A percentile compares a stretch with the other conserved stretches of the same genome.
Conservation (phyloP, 768 basidiomycete genomes). For the Mycena epipterygia region DNA sequence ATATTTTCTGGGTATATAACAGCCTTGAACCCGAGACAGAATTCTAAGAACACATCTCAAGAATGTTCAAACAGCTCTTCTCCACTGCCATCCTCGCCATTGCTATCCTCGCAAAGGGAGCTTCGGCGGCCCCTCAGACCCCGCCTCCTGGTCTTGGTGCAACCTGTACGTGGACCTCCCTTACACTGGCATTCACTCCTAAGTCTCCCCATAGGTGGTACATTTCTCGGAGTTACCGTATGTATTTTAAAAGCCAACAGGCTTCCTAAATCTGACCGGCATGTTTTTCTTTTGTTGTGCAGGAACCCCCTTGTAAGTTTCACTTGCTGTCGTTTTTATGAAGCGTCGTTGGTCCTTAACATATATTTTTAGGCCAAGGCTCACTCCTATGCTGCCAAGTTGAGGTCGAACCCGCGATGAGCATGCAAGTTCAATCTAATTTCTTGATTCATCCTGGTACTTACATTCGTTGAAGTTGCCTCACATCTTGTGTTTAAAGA, state of each 20-base stretch:
- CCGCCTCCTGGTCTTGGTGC: conserved; percentile 6
- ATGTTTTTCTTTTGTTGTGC: not conserved
- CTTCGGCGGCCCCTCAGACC: conserved; percentile 11
- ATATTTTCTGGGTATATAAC: conserved; percentile 3
- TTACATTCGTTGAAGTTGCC: conserved; percentile 16
- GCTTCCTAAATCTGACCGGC: no score
- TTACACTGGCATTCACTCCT: not conserved
- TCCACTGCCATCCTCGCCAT: conserved; percentile 11
- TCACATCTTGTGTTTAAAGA: not conserved
- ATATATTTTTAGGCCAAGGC: not conserved
- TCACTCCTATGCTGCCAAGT: conserved; percentile 23
- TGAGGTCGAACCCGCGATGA: not conserved
- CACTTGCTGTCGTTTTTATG: not conserved
- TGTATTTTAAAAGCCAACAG: not conserved
- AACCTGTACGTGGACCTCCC: not conserved
- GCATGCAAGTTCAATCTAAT: conserved; percentile 1
- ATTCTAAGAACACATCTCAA: not conserved
- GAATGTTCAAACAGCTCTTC: conserved; percentile 18
- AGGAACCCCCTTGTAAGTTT: conserved; percentile 13
- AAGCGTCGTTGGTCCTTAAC: not conserved
- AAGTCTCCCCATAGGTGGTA: not conserved
- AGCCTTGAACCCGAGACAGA: not conserved
- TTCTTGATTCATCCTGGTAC: not conserved
- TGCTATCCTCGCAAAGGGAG: conserved; percentile 4
- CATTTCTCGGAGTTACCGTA: conserved; percentile 13